Evolutionary conservation across 2,329 filamentous ascomycete species (phyloP).

Genomic region (Aureobasidium leucospermi): DNA sequence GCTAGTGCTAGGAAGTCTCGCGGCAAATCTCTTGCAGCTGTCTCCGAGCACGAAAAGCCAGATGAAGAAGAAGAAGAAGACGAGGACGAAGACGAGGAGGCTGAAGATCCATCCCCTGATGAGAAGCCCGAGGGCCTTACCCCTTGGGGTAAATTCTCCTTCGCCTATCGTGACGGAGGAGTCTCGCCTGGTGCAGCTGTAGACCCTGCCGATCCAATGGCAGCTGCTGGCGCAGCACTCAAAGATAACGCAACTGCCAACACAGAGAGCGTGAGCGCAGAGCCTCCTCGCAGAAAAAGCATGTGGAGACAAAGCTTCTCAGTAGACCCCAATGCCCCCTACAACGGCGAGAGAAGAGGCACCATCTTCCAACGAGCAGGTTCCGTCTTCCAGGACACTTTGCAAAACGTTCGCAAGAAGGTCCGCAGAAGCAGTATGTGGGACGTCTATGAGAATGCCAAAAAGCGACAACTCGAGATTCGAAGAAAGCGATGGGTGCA

Average conservation of each 20-base stretch:
- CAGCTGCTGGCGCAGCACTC: background rate
- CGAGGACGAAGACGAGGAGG: background rate
- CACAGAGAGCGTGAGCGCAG: background rate
- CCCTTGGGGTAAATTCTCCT: background rate
- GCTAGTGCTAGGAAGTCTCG: background rate
- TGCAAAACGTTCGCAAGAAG: background rate
- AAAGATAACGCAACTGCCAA: background rate
- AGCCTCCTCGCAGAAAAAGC: background rate
- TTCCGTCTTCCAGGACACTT: conserved; percentile 6
- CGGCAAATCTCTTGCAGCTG: conserved; percentile 2
- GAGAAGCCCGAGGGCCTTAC: background rate
- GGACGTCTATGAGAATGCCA: conserved; percentile 22
- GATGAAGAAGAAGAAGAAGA: background rate
- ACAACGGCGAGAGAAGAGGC: background rate
- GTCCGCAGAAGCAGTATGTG: conserved; percentile 17
- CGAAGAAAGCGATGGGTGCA: conserved; percentile 29
- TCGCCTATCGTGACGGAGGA: background rate
- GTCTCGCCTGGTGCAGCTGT: background rate
- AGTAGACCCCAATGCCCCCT: background rate
- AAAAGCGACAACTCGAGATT: conserved; percentile 17
- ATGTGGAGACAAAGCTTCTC: background rate
- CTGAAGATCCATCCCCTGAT: background rate
- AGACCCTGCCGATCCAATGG: background rate
- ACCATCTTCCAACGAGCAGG: conserved; percentile 7
- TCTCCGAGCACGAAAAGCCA: background rate